Evolutionary conservation across 2,329 filamentous ascomycete species (phyloP).

Genomic region (Periglandula ipomoeae): DNA sequence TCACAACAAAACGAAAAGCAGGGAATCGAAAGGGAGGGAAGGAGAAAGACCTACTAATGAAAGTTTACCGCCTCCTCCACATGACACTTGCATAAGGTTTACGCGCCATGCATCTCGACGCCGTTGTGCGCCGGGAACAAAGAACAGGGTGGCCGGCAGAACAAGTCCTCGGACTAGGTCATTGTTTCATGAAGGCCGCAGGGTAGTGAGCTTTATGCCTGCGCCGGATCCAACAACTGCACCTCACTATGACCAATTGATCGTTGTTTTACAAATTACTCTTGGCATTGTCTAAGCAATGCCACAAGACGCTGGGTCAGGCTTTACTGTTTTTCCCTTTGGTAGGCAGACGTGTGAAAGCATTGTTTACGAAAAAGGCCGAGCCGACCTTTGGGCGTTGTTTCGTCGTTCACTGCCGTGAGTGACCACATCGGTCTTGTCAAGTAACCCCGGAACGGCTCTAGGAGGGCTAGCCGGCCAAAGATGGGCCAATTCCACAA

Average conservation of each 20-base stretch:
- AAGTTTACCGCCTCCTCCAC: not conserved
- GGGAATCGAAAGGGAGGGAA: not conserved
- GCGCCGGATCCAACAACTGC: not conserved
- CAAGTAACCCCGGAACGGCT: not conserved
- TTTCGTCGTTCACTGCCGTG: not conserved
- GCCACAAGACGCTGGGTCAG: too few species aligned
- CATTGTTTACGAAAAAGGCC: too few species aligned
- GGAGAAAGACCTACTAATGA: slow-evolving; percentile 40
- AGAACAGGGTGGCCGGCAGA: not conserved
- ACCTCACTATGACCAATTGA: not conserved
- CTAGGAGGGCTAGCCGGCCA: not conserved
- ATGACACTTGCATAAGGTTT: slow-evolving; percentile 3
- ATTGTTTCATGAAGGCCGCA: not conserved
- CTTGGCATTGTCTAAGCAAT: not conserved
- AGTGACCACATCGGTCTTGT: not conserved
- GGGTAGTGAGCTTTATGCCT: not conserved
- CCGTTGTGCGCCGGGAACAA: slow-evolving; percentile 1
- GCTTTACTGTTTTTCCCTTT: too few species aligned
- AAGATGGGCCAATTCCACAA: not conserved
- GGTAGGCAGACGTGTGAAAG: too few species aligned
- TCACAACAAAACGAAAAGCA: not conserved
- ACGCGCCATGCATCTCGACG: slow-evolving; percentile 2
- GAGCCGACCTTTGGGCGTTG: too few species aligned
- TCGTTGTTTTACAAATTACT: not conserved
- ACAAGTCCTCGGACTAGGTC: not conserved